Evolutionary conservation across 345 rosid species (phyloP).

Genomic region (Murraya koenigii): DNA sequence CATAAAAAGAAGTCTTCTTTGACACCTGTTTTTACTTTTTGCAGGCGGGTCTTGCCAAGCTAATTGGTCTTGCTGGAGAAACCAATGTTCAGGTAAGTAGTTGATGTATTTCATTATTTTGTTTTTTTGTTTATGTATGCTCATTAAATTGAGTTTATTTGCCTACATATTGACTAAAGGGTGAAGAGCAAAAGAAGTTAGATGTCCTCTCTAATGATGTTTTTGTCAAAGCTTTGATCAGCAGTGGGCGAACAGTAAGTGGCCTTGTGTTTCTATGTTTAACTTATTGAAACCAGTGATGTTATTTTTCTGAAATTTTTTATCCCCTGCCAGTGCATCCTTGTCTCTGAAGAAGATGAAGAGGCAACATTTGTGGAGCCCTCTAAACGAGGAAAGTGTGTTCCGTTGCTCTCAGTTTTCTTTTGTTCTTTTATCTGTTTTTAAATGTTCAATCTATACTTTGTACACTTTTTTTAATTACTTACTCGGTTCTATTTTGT

Average conservation of each 20-base stretch:
- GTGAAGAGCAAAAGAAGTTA: constrained; percentile 97
- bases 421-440: not conserved
- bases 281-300: not conserved
- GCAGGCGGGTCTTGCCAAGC: constrained; percentile 97
- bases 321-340: constrained; percentile 62
- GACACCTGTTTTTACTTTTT: constrained; percentile 4
- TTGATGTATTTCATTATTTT: not conserved
- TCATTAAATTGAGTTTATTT: not conserved
- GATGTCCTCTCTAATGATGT: constrained; percentile 98
- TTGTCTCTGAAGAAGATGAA: constrained; percentile 97
- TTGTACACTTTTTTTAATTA: constrained; percentile 3
- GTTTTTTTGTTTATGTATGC: not conserved
- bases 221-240: constrained; percentile 83
- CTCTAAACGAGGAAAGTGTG: constrained; percentile 75
- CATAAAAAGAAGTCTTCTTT: not conserved
- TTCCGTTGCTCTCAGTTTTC: constrained; percentile 8
- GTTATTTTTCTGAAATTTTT: constrained; percentile 8
- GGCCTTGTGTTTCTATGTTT: constrained; percentile 18
- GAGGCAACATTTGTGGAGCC: constrained; percentile 85
- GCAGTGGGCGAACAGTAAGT: constrained; percentile 97
- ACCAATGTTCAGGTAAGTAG: constrained; percentile 84
- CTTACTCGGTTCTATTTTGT: not conserved
- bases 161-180: constrained; percentile 39
- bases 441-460: not conserved
- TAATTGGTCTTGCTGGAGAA: constrained; percentile 95